phyloP scores from a whole-genome alignment of 2,329 filamentous ascomycete species.

The Penicillium occitanis region DNA sequence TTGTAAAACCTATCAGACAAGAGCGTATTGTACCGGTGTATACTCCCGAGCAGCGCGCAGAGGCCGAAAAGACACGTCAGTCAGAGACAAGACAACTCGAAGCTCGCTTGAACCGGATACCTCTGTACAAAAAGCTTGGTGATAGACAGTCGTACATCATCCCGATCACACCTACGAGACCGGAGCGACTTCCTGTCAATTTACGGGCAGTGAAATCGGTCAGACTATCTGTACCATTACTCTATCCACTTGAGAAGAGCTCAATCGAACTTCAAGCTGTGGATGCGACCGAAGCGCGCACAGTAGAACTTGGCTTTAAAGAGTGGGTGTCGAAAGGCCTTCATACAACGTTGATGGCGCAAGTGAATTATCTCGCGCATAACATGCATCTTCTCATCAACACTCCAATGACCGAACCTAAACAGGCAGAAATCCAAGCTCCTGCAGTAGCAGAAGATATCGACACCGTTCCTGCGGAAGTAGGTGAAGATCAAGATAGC shows the following conservation, averaged over 20 bases:
- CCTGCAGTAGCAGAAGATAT: neutral
- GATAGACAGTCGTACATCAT: slow-evolving; percentile 71
- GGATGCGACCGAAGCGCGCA: slow-evolving; percentile 59
- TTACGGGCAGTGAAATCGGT: slow-evolving; percentile 64
- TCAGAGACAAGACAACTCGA: slow-evolving; percentile 71
- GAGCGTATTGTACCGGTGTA: slow-evolving; percentile 34
- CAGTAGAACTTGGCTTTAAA: slow-evolving; percentile 65
- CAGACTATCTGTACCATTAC: slow-evolving; percentile 66
- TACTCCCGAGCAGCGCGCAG: slow-evolving; percentile 59
- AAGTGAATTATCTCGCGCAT: slow-evolving; percentile 71
- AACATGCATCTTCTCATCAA: slow-evolving; percentile 68
- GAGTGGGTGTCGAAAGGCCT: slow-evolving; percentile 57
- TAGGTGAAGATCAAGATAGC: neutral
- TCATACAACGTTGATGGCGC: slow-evolving; percentile 66
- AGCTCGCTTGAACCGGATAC: slow-evolving; percentile 67
- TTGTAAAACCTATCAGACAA: too few relatives aligned
- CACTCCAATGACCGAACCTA: slow-evolving; percentile 40
- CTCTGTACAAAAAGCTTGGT: slow-evolving; percentile 65
- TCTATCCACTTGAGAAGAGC: slow-evolving; percentile 71
- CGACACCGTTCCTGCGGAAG: neutral
- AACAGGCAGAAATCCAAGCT: neutral
- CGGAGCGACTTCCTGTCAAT: slow-evolving; percentile 59
- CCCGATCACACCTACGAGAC: slow-evolving; percentile 66
- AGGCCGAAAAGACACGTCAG: slow-evolving; percentile 63
- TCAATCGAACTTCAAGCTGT: slow-evolving; percentile 66